These are phyloP conservation scores for Ciborinia camelliae DNA, from an alignment of 2,329 filamentous ascomycete genomes.

Conservation along the genomic window DNA sequence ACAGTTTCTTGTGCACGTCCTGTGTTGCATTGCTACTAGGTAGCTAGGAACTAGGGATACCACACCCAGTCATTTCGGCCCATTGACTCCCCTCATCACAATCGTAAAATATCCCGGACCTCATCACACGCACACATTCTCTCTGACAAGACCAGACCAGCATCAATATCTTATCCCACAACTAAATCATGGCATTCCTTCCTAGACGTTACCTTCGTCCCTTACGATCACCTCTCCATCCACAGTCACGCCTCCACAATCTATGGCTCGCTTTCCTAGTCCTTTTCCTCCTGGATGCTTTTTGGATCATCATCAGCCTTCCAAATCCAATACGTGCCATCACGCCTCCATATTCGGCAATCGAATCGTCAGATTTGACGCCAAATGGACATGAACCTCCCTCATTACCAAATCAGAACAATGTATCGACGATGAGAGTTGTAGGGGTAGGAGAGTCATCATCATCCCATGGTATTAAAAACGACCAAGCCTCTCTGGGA, in stretches of 20 bases:
- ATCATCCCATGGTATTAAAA: not conserved
- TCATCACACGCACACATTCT: not conserved
- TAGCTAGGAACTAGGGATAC: not conserved
- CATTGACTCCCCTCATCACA: not conserved
- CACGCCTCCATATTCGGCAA: constrained; percentile 5
- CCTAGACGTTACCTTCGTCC: constrained; percentile 11
- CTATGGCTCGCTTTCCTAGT: not conserved
- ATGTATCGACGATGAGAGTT: not conserved
- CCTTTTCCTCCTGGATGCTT: not conserved
- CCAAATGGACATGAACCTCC: not conserved
- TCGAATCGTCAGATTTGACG: not conserved
- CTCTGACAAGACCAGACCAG: not conserved
- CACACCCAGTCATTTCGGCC: not conserved
- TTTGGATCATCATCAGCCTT: constrained; percentile 4
- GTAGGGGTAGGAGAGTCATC: not conserved
- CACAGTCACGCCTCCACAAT: constrained; percentile 7
- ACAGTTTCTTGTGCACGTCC: not conserved
- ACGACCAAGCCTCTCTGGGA: not conserved
- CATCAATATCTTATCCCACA: not conserved
- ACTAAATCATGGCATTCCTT: constrained; percentile 8
- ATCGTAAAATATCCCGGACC: not conserved
- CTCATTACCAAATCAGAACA: not conserved
- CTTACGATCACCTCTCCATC: constrained; percentile 10
- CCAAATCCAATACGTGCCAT: constrained; percentile 5
- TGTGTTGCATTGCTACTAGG: constrained; percentile 1